phyloP scores from a whole-genome alignment of 495 filamentous ascomycete species.

The Annulohypoxylon bovei region DNA sequence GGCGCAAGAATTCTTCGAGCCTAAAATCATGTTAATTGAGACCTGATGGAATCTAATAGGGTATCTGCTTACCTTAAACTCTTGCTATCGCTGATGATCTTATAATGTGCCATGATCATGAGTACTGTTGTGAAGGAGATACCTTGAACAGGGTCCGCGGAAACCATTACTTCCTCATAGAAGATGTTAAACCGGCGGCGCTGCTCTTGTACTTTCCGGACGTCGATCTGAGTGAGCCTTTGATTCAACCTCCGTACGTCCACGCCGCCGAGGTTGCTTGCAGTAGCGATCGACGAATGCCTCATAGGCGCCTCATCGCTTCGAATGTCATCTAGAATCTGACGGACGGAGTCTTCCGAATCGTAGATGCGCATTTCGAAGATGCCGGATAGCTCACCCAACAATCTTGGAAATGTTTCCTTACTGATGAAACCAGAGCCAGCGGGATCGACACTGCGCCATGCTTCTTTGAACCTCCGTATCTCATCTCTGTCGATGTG shows the following conservation, averaged over 20 bases:
- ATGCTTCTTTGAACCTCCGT: slow-evolving; percentile 96
- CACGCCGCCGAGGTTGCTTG: slow-evolving; percentile 67
- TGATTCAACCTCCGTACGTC: slow-evolving; percentile 79
- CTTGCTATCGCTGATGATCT: slow-evolving; percentile 98
- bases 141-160: slow-evolving; percentile 84
- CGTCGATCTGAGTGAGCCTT: slow-evolving; percentile 79
- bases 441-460: slow-evolving; percentile 92
- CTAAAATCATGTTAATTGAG: slow-evolving; percentile 47
- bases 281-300: slow-evolving; percentile 63
- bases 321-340: slow-evolving; percentile 84
- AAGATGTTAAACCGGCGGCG: slow-evolving; percentile 86
- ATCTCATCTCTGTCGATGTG: slow-evolving; percentile 90
- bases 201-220: slow-evolving; percentile 74
- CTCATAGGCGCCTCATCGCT: slow-evolving; percentile 60
- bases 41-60: not conserved
- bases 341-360: slow-evolving; percentile 81
- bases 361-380: slow-evolving; percentile 99
- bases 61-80: slow-evolving; percentile 71
- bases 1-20: slow-evolving; percentile 93
- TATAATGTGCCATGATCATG: slow-evolving; percentile 98
- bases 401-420: slow-evolving; percentile 86
- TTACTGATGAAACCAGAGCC: slow-evolving; percentile 93
- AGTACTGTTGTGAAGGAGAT: slow-evolving; percentile 94
- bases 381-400: slow-evolving; percentile 90
- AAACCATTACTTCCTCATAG: slow-evolving; percentile 96